A percentile compares a stretch with the other conserved stretches of the same genome.
Evolutionary conservation across 495 filamentous ascomycete species (phyloP).

Genomic region (Letharia lupina): DNA sequence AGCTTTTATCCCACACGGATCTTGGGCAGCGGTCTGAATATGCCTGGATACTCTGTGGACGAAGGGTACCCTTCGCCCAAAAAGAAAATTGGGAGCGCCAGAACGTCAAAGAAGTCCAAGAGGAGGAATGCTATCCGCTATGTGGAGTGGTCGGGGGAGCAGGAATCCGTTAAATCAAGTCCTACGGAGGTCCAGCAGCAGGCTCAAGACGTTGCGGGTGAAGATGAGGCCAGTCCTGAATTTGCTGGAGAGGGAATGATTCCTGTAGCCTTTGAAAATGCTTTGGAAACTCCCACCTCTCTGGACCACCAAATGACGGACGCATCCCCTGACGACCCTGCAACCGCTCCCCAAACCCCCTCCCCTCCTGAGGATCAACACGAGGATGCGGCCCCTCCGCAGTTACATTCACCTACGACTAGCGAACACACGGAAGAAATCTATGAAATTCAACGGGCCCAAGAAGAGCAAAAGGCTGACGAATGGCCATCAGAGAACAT

Average conservation of each 20-base stretch:
- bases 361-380: background rate
- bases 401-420: background rate
- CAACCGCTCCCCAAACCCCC: background rate
- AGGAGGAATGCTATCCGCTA: background rate
- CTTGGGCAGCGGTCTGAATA: background rate
- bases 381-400: background rate
- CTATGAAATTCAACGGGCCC: background rate
- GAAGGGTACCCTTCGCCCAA: background rate
- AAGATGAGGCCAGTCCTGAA: background rate
- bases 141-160: background rate
- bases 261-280: too few species aligned
- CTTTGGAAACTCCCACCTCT: too few species aligned
- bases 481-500: constrained; percentile 10
- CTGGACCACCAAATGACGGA: background rate
- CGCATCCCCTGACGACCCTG: background rate
- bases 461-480: constrained; percentile 10
- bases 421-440: background rate
- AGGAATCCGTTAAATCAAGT: background rate
- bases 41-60: background rate
- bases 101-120: constrained; percentile 6
- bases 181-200: background rate
- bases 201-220: background rate
- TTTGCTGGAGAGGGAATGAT: background rate
- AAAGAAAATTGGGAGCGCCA: background rate
- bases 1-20: background rate